Base-by-base conservation (phyloP, 2,329 filamentous ascomycete species). In the Colletotrichum endophyticum region DNA sequence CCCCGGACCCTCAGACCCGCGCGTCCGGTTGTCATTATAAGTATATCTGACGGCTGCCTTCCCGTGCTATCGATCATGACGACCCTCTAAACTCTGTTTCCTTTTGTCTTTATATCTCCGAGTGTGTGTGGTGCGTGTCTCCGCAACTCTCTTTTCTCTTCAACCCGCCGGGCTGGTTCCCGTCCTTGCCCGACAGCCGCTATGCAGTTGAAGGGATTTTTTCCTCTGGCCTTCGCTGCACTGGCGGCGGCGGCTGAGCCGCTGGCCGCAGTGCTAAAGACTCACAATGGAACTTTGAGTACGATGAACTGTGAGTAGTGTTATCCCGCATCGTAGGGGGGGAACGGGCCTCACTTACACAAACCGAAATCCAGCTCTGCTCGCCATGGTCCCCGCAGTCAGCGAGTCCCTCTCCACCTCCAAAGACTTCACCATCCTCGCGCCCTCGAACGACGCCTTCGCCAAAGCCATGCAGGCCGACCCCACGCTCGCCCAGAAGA, bases 371-470 rank as follows among this genome's bases (percentile, higher is more conserved):
- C 6, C 19, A 80, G 79, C 69, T 7, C 73, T 80, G 12, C 64
- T 80, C 30, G 68, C 76, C 6, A 74, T 49, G 67, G 76, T 77
- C 13, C 79, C 79, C 3, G 68, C 63, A 7, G 32, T 85, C 11
- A 78, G 80, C n/a, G 78, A 83, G 27, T 80, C 77, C 22, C 81
- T 85, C 8, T 78, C 80, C 12, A 76, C 78, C 16, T 79, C 81
- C 16, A 81, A 75, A 30, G 84, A 85, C 74, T 81, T 83, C 69
- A 84, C 81, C 81, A 86, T 93, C 78, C 89, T 92, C 78, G 91
- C 89, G 0, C 92, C 92, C 13, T 89, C 85, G 76, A 90, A 92
- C 79, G 84, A 86, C 5, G 91, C 91, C 32, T 92, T 93, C 84
- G 79, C 66, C 13, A 78, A 79, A 7, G 80, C 84, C 6, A 82